Evolutionary conservation across 257 asterid species (phyloP).

Genomic region (Lycium ferocissimum): DNA sequence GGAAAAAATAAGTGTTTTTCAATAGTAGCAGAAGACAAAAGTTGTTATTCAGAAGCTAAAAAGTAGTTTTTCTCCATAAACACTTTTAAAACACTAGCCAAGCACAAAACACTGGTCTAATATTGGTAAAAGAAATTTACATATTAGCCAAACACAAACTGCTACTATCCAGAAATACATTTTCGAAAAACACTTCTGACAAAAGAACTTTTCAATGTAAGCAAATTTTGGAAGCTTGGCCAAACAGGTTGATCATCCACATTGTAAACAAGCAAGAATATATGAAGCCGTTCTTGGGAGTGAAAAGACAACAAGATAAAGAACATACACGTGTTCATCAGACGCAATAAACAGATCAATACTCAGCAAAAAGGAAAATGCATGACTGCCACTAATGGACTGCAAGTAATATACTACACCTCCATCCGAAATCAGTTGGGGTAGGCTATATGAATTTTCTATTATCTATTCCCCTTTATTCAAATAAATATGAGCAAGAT

Average conservation of each 20-base stretch:
- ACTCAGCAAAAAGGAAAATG: neutral
- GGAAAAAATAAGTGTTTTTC: too few species aligned
- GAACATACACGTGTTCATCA: neutral
- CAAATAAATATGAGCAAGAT: neutral
- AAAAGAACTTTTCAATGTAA: too few species aligned
- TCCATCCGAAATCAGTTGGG: neutral
- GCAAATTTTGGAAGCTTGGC: too few species aligned
- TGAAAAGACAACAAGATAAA: neutral
- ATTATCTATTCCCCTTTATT: neutral
- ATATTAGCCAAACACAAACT: too few species aligned
- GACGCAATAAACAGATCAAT: neutral
- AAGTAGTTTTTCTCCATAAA: too few species aligned
- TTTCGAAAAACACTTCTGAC: too few species aligned
- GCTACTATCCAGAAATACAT: too few species aligned
- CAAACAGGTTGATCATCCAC: neutral
- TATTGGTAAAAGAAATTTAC: too few species aligned
- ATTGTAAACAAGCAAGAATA: neutral
- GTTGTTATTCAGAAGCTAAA: too few species aligned
- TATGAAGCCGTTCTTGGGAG: neutral
- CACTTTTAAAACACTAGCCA: too few species aligned
- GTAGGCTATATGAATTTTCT: neutral
- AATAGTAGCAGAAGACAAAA: too few species aligned
- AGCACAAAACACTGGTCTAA: too few species aligned
- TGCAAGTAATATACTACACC: neutral
- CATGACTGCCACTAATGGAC: neutral